phyloP scores from a whole-genome alignment of 768 basidiomycete genomes.

The Hericium rajendrae region DNA sequence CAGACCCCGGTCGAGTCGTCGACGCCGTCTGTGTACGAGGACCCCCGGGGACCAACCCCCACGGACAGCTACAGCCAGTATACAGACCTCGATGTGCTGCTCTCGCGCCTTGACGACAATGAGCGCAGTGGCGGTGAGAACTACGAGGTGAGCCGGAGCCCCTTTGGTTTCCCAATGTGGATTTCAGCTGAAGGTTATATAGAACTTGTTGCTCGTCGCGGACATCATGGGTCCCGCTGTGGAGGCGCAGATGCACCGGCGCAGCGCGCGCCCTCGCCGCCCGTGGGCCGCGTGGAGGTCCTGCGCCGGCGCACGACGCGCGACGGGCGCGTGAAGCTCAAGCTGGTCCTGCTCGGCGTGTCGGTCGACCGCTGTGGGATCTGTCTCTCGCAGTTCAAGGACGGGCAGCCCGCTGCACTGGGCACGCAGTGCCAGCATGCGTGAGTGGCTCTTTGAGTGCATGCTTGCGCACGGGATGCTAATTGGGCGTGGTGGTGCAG shows the following conservation, averaged over 20 bases:
- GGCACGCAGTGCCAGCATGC: slow-evolving; percentile 11
- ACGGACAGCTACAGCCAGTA: slow-evolving; percentile 5
- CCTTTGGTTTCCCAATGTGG: neutral
- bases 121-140: neutral
- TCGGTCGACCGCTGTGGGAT: slow-evolving; percentile 12
- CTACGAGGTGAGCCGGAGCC: slow-evolving; percentile 7
- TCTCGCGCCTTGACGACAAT: neutral
- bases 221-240: neutral
- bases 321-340: slow-evolving; percentile 14
- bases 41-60: neutral
- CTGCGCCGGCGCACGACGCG: slow-evolving; percentile 12
- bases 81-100: slow-evolving; percentile 6
- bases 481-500: neutral
- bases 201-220: slow-evolving; percentile 5
- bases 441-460: slow-evolving; percentile 1
- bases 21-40: neutral
- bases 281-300: slow-evolving; percentile 8
- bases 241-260: neutral
- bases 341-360: slow-evolving; percentile 10
- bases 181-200: neutral
- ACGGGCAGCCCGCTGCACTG: slow-evolving; percentile 7
- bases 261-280: neutral
- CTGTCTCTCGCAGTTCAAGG: slow-evolving; percentile 11
- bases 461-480: neutral
- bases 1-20: neutral